Percentiles rank a stretch among this genome's conserved stretches.
phyloP scores from a whole-genome alignment of 805 yeast genomes.

The Schizosaccharomyces octosporus region DNA sequence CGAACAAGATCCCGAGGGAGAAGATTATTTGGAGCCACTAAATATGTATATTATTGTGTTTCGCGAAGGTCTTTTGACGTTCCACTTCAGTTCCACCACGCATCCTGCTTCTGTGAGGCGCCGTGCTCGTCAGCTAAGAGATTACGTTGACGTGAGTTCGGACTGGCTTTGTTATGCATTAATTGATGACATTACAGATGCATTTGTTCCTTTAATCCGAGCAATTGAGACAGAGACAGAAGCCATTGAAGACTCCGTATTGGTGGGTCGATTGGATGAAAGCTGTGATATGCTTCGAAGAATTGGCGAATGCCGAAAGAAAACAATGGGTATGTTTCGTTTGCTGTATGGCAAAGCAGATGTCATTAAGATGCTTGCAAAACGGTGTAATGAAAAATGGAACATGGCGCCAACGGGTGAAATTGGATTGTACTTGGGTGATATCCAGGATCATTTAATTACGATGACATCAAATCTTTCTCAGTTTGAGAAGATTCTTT shows the following conservation, averaged over 20 bases:
- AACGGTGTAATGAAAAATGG: slow-evolving; percentile 64
- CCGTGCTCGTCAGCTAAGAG: slow-evolving; percentile 37
- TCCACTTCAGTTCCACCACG: slow-evolving; percentile 32
- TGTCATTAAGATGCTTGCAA: slow-evolving; percentile 86
- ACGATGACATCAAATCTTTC: slow-evolving; percentile 82
- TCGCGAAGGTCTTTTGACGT: slow-evolving; percentile 32
- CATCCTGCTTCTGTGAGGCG: slow-evolving; percentile 39
- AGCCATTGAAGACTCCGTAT: slow-evolving; percentile 56
- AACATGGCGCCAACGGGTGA: slow-evolving; percentile 51
- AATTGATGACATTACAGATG: slow-evolving; percentile 41
- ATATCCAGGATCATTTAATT: slow-evolving; percentile 87
- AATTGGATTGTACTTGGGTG: slow-evolving; percentile 76
- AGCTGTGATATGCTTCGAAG: slow-evolving; percentile 50
- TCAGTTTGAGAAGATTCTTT: slow-evolving; percentile 78
- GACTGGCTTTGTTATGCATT: slow-evolving; percentile 47
- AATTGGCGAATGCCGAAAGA: slow-evolving; percentile 73
- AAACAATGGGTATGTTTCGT: slow-evolving; percentile 80
- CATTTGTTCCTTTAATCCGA: slow-evolving; percentile 35
- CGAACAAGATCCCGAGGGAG: slow-evolving; percentile 61
- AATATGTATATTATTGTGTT: slow-evolving; percentile 37
- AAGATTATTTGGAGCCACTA: slow-evolving; percentile 49
- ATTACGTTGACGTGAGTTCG: slow-evolving; percentile 32
- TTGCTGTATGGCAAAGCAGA: slow-evolving; percentile 82
- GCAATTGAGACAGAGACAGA: slow-evolving; percentile 39
- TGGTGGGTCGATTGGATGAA: slow-evolving; percentile 50